Percentiles rank a stretch among this genome's conserved stretches.
Evolutionary conservation across 192 early-diverging fungal genomes (phyloP).

Genomic region (Coemansia sp.): DNA sequence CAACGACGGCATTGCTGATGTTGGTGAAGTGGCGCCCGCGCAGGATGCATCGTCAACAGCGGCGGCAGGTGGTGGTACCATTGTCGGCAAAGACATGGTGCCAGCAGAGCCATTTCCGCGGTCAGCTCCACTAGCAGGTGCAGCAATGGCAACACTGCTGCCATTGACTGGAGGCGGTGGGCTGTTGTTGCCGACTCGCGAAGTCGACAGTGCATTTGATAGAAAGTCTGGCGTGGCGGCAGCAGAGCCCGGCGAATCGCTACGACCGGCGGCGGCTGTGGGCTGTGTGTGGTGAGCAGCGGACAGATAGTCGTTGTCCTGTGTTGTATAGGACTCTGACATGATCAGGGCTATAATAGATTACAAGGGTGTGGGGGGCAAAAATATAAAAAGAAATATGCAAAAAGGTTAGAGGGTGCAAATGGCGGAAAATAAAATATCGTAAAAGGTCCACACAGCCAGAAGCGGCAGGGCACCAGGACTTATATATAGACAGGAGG

Average conservation of each 20-base stretch:
- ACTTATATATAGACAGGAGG: constrained; percentile 2
- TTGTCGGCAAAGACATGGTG: background rate
- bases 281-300: constrained; percentile 33
- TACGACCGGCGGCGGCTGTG: constrained; percentile 11
- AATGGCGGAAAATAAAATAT: constrained; percentile 2
- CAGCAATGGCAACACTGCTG: background rate
- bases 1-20: constrained; percentile 12
- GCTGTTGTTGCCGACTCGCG: constrained; percentile 1
- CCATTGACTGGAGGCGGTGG: background rate
- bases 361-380: background rate
- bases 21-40: constrained; percentile 1
- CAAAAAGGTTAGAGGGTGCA: background rate
- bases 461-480: background rate
- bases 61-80: background rate
- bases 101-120: background rate
- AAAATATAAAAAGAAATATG: background rate
- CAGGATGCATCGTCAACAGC: constrained; percentile 1
- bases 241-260: constrained; percentile 10
- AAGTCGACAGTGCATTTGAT: background rate
- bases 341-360: constrained; percentile 13
- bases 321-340: constrained; percentile 50
- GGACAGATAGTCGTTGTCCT: constrained; percentile 48
- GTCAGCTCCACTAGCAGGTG: background rate
- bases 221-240: constrained; percentile 9
- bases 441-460: background rate